Conservation (phyloP, 139 green algal genomes). For the Chlamydomonas applanata region DNA sequence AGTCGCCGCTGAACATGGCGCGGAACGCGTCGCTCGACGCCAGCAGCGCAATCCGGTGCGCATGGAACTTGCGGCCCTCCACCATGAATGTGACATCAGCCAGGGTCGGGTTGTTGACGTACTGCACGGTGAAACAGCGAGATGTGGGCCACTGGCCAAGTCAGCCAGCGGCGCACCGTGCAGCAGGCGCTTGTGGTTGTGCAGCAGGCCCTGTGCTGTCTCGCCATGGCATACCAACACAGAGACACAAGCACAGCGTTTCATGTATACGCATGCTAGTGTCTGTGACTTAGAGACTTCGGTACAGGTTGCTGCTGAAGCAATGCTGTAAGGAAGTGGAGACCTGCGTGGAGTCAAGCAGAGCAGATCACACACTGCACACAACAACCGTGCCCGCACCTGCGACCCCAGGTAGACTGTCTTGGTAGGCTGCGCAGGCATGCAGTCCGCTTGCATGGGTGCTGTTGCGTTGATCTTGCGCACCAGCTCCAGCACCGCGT, state of each 20-base stretch:
- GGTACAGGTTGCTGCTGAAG: too few relatives aligned
- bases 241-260: too few relatives aligned
- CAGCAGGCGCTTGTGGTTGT: too few relatives aligned
- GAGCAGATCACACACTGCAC: too few relatives aligned
- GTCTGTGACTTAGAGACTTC: too few relatives aligned
- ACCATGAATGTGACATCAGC: conserved; percentile 94
- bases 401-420: conserved; percentile 51
- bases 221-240: too few relatives aligned
- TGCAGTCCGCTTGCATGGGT: conserved; percentile 45
- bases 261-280: too few relatives aligned
- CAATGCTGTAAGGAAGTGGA: too few relatives aligned
- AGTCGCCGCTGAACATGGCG: conserved; percentile 92
- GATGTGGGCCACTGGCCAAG: too few relatives aligned
- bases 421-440: conserved; percentile 48
- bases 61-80: conserved; percentile 85
- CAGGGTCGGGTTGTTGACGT: conserved; percentile 88
- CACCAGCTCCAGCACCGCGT: conserved; percentile 72
- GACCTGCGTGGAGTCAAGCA: too few relatives aligned
- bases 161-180: too few relatives aligned
- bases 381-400: conserved; percentile 8
- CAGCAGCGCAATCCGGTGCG: conserved; percentile 89
- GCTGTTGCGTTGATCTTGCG: conserved; percentile 70
- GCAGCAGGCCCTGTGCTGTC: too few relatives aligned
- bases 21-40: conserved; percentile 88
- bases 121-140: conserved; percentile 44